These are phyloP conservation scores for Chlorella ohadii DNA, from an alignment of 139 green algal genomes.

Conservation along the genomic window DNA sequence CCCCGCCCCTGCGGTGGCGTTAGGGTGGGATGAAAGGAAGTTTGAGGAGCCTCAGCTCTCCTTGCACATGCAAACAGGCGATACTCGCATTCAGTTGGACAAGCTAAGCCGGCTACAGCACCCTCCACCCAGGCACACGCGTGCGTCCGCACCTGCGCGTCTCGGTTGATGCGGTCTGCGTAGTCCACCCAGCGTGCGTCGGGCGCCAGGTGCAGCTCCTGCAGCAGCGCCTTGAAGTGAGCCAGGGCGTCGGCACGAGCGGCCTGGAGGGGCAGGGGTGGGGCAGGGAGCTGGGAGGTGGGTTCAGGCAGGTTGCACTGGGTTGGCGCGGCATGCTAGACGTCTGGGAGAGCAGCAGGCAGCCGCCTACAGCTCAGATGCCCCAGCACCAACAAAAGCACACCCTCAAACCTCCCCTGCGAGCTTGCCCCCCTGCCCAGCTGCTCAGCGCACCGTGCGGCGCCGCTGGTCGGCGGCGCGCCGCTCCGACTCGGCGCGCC, in stretches of 20 bases:
- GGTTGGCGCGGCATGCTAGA: not conserved
- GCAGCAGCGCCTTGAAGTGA: slow-evolving; percentile 66
- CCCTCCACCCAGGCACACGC: too few relatives aligned
- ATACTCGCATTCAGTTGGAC: not conserved
- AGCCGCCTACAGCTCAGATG: too few relatives aligned
- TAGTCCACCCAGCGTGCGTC: slow-evolving; percentile 49
- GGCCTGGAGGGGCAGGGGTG: slow-evolving; percentile 39
- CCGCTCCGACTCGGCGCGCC: slow-evolving; percentile 24
- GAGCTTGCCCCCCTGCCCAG: not conserved
- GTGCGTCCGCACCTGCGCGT: slow-evolving; percentile 56
- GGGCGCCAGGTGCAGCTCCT: slow-evolving; percentile 64
- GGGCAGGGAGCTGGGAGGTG: not conserved
- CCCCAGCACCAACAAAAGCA: too few relatives aligned
- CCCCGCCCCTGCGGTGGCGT: slow-evolving; percentile 50
- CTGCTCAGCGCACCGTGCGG: slow-evolving; percentile 9
- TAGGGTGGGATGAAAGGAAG: too few relatives aligned
- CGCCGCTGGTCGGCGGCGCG: slow-evolving; percentile 26
- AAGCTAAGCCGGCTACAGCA: too few relatives aligned
- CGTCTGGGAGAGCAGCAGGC: too few relatives aligned
- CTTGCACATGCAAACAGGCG: too few relatives aligned
- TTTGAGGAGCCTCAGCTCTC: too few relatives aligned
- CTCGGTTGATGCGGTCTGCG: slow-evolving; percentile 46
- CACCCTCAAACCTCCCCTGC: not conserved
- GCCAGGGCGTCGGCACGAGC: slow-evolving; percentile 55
- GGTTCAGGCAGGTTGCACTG: not conserved